Base-by-base conservation (phyloP, 306 rosid species). In the Cicer pinnatifidum region DNA sequence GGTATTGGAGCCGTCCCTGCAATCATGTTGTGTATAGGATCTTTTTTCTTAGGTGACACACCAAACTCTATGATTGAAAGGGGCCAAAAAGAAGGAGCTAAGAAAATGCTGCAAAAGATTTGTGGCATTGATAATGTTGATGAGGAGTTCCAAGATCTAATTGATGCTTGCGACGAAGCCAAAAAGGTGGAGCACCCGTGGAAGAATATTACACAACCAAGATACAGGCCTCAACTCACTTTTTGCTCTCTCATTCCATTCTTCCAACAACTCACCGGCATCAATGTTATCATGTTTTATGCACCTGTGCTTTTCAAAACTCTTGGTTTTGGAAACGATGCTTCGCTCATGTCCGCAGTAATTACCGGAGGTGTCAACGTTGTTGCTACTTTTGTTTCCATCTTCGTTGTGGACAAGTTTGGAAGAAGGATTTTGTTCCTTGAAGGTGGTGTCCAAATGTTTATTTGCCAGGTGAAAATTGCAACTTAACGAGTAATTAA, bases 401-500 rank as follows among this genome's bases (percentile, higher is more conserved):
- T 53, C 33, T 16, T 16, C 10, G 7, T 33, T 0, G 59, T 53
- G 12, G 59, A 53, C 12, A 53, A 53, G 6, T 53, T 57, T 57
- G 63, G 63, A 57, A 10, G 63, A 57, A 57, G 63, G 40, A 23
- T 20, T 57, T 57, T 57, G 33, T 53, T 53, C 35, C 59, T 52
- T 52, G 33, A 52, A 52, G 59, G 59, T 3, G 59, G 59, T 53
- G 28, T 17, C 11, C 59, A 53, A 17, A 53, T 53, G 59, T 17
- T 53, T 53, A 53, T 53, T 53, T 53, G 59, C 1, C 59, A 53
- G 59, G 59, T 53, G 5, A 16, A 53, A 53, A 53, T 5, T 16
- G 7, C 1, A 59, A 59, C 15, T 17, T 10, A 23, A 11, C n/a
- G 1, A 59, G n/a, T 23, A 59, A 23, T 59, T 33, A 59, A 28